phyloP scores from a whole-genome alignment of 169 alveolate species.

The Blepharisma undulans region DNA sequence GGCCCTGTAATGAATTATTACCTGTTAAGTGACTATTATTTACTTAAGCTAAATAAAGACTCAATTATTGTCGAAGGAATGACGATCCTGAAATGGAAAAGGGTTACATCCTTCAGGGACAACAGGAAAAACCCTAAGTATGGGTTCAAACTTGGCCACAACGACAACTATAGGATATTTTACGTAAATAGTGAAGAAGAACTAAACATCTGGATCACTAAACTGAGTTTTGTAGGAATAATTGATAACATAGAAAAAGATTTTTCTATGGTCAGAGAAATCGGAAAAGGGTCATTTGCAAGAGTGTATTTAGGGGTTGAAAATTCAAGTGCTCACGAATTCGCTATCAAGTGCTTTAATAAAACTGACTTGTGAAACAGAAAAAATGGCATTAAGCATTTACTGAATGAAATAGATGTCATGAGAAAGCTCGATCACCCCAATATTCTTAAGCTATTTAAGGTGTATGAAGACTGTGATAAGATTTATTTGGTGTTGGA shows the following conservation, averaged over 20 bases:
- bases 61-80: too few species aligned
- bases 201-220: neutral
- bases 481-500: conserved; percentile 74
- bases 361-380: neutral
- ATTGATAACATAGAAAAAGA: neutral
- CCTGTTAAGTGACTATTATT: too few species aligned
- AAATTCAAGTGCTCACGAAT: neutral
- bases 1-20: too few species aligned
- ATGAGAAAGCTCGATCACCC: conserved; percentile 75
- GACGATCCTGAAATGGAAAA: too few species aligned
- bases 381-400: conserved; percentile 43
- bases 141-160: neutral
- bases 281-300: neutral
- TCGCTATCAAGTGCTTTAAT: neutral
- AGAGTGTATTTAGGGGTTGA: neutral
- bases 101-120: too few species aligned
- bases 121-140: too few species aligned
- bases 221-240: neutral
- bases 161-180: neutral
- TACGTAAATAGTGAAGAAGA: neutral
- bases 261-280: neutral
- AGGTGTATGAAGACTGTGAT: conserved; percentile 55
- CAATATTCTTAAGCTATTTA: conserved; percentile 76
- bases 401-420: conserved; percentile 82
- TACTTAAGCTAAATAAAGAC: too few species aligned